Percentiles rank a stretch among this genome's conserved stretches.
These are phyloP conservation scores for Pythium biforme DNA, from an alignment of 352 stramenopile species.

Conservation along the genomic window DNA sequence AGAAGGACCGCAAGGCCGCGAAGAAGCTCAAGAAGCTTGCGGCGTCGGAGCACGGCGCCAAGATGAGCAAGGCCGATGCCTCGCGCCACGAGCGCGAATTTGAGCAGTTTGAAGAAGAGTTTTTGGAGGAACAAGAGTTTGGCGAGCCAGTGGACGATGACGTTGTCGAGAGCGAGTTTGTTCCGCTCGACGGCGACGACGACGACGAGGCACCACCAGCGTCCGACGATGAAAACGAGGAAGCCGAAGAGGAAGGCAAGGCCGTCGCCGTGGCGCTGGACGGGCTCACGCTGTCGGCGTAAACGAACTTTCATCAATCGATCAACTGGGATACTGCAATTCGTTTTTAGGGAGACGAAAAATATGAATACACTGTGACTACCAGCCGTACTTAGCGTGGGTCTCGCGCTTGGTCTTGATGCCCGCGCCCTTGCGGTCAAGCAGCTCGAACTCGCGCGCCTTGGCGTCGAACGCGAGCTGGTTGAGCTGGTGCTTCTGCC, in stretches of 20 bases:
- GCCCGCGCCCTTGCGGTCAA: constrained; percentile 56
- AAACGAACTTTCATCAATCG: not conserved
- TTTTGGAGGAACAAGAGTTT: constrained; percentile 44
- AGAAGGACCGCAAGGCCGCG: constrained; percentile 12
- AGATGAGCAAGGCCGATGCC: constrained; percentile 56
- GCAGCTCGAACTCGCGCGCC: constrained; percentile 63
- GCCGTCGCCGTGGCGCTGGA: constrained; percentile 16
- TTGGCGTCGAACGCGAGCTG: constrained; percentile 82
- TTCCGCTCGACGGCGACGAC: constrained; percentile 24
- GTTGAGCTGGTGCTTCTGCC: constrained; percentile 82
- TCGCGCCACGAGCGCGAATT: constrained; percentile 53
- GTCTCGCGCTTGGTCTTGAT: constrained; percentile 80
- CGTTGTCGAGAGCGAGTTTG: constrained; percentile 22
- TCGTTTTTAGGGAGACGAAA: too few species aligned
- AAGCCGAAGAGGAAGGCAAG: constrained; percentile 15
- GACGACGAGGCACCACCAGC: constrained; percentile 10
- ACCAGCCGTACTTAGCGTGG: constrained; percentile 84
- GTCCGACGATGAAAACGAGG: not conserved
- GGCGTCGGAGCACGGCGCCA: constrained; percentile 30
- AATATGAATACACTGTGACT: too few species aligned
- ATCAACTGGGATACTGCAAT: too few species aligned
- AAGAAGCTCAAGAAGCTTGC: constrained; percentile 44
- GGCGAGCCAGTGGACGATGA: constrained; percentile 31
- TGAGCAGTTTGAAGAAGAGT: constrained; percentile 63
- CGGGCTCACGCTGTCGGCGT: constrained; percentile 25